Conservation (phyloP, 495 filamentous ascomycete species). For the Hypoxylon intermedium region DNA sequence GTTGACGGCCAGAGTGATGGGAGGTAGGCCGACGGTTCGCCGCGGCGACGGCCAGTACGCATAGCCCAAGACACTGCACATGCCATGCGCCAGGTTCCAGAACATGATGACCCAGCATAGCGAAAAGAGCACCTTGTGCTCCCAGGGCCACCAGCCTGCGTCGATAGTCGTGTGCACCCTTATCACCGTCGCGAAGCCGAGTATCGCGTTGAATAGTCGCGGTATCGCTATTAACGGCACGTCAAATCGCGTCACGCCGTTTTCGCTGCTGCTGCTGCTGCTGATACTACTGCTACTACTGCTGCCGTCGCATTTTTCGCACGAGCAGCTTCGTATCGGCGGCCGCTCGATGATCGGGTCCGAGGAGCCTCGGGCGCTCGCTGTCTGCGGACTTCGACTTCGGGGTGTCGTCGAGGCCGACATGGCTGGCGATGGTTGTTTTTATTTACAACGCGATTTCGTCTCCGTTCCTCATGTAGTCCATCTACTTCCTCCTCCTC, state of each 20-base stretch:
- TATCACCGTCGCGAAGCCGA: conserved; percentile 36
- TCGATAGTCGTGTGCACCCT: conserved; percentile 39
- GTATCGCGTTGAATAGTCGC: conserved; percentile 31
- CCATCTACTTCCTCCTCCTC: neutral
- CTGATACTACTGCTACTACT: conserved; percentile 7
- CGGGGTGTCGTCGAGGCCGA: conserved; percentile 34
- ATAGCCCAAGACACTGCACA: conserved; percentile 33
- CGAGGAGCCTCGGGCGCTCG: conserved; percentile 28
- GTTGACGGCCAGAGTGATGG: conserved; percentile 31
- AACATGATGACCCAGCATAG: conserved; percentile 36
- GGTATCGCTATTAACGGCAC: conserved; percentile 38
- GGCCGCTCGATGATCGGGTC: conserved; percentile 4
- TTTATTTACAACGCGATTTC: conserved; percentile 14
- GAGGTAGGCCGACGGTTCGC: conserved; percentile 35
- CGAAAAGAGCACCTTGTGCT: conserved; percentile 40
- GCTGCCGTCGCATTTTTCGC: conserved; percentile 33
- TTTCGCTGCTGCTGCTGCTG: conserved; percentile 12
- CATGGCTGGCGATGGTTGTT: conserved; percentile 13
- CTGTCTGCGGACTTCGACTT: conserved; percentile 35
- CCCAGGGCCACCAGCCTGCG: conserved; percentile 43
- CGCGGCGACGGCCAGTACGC: conserved; percentile 40
- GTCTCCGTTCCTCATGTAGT: neutral
- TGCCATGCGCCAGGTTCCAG: conserved; percentile 36
- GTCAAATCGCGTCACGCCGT: conserved; percentile 31
- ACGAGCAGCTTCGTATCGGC: conserved; percentile 29